Evolutionary conservation across 441 rosid genomes (phyloP).

Genomic region (Populus hybrid): DNA sequence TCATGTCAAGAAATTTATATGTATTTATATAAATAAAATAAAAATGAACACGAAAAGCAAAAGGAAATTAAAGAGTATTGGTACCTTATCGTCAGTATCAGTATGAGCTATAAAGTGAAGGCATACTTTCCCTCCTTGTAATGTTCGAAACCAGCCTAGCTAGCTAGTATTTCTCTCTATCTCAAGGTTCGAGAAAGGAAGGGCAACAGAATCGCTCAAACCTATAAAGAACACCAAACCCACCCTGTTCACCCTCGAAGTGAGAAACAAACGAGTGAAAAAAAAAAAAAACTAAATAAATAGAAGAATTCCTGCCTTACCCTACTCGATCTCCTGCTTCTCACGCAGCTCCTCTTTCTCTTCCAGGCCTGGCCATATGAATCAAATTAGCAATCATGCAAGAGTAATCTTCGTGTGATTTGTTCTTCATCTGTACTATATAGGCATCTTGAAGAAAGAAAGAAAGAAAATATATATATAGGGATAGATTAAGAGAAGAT

Average conservation of each 20-base stretch:
- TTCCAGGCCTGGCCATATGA: not conserved
- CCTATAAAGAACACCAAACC: slow-evolving; percentile 58
- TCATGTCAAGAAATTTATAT: too few relatives aligned
- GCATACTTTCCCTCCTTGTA: slow-evolving; percentile 28
- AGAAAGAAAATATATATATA: not conserved
- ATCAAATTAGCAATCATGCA: not conserved
- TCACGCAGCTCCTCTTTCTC: not conserved
- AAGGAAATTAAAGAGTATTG: not conserved
- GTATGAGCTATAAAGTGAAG: not conserved
- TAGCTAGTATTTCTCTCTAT: slow-evolving; percentile 17
- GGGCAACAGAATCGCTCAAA: slow-evolving; percentile 34
- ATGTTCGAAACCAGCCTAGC: slow-evolving; percentile 42
- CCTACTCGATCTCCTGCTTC: not conserved
- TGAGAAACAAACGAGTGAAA: not conserved
- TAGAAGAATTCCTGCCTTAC: not conserved
- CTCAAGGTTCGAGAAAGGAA: slow-evolving; percentile 40
- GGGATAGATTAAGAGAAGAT: not conserved
- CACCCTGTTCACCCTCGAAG: not conserved
- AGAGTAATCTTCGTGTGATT: not conserved
- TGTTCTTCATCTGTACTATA: not conserved
- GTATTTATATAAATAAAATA: too few relatives aligned
- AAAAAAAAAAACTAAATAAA: not conserved
- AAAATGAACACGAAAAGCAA: not conserved
- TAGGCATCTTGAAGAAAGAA: not conserved
- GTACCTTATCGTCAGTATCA: not conserved